These are phyloP conservation scores for Exophiala sp. DNA, from an alignment of 2,329 filamentous ascomycete genomes.

Conservation along the genomic window DNA sequence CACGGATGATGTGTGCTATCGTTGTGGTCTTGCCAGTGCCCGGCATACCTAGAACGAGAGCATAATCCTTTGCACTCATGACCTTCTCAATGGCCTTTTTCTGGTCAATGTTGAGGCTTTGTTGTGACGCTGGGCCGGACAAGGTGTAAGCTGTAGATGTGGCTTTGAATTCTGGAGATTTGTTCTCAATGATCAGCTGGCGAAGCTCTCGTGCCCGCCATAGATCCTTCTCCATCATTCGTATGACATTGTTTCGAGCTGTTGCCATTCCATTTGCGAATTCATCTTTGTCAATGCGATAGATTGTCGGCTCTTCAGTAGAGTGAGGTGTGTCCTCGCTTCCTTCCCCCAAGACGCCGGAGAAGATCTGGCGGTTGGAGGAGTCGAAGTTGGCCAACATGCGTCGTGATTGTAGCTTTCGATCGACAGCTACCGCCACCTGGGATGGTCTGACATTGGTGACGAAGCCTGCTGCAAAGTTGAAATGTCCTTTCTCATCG, in stretches of 20 bases:
- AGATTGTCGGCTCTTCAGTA: constrained; percentile 47
- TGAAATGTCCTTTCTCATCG: constrained; percentile 91
- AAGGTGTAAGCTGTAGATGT: constrained; percentile 59
- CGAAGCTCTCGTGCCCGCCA: constrained; percentile 67
- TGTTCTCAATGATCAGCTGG: constrained; percentile 71
- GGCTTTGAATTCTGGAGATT: constrained; percentile 66
- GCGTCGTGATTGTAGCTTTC: constrained; percentile 78
- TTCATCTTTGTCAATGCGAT: constrained; percentile 92
- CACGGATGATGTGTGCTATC: constrained; percentile 92
- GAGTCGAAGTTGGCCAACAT: constrained; percentile 70
- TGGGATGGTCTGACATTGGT: constrained; percentile 66
- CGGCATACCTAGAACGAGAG: constrained; percentile 95
- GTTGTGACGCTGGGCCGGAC: constrained; percentile 48
- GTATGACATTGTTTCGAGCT: constrained; percentile 86
- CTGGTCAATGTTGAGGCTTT: constrained; percentile 80
- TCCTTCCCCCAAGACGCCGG: constrained; percentile 67
- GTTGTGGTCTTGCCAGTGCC: constrained; percentile 98
- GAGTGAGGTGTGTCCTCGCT: constrained; percentile 35
- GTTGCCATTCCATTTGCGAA: constrained; percentile 97
- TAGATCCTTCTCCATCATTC: constrained; percentile 76
- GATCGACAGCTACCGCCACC: constrained; percentile 85
- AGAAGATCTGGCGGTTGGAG: constrained; percentile 73
- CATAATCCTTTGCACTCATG: constrained; percentile 91
- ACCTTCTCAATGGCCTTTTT: constrained; percentile 83
- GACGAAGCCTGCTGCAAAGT: constrained; percentile 86